Base-by-base conservation (phyloP, 2,329 filamentous ascomycete genomes). In the Botrytis paeoniae region DNA sequence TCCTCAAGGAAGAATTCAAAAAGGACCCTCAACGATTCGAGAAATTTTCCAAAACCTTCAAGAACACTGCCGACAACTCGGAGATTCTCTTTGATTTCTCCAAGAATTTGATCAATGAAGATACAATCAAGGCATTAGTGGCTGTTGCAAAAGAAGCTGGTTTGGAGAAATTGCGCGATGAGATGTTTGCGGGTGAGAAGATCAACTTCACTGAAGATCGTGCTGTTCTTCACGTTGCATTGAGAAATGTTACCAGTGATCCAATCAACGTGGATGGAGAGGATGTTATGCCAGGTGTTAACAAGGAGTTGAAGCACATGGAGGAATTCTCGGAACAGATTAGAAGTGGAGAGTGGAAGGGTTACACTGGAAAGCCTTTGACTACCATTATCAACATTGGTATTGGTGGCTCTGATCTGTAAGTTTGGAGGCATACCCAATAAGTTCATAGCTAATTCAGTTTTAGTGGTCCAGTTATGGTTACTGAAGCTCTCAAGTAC, bases 121-220 rank as follows among this genome's bases (percentile, higher is more conserved):
- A 98, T 85, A 98, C 95, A 7, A 86, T 98, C 69, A 87, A 92
- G 77, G 88, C 97, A 68, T 89, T 99, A 71, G 87, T 97, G 80
- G 91, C 97, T 86, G 90, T 99, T 41, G 96, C 96, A 76, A 91
- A 95, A 84, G 93, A 98, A 85, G 94, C 95, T 77, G 91, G 92
- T 78, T 84, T 99, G 57, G 95, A 97, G 87, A 89, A 97, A 86
- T 93, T 98, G 82, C 92, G 96, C 77, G 95, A 99, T 89, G 91
- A 91, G 81, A 97, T 99, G 95, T 99, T 99, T 85, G 91, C 90
- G 73, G 96, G 96, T 79, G 93, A 98, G 82, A 95, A 97, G 89
- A 98, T 99, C 88, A 99, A 99, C 89, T 98, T 98, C 86, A 99
- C 96, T 74, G 96, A 99, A 87, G 87, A 95, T 82, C 92, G 96